These are phyloP conservation scores for Dicorynia guianensis DNA, from an alignment of 306 rosid species.

Conservation along the genomic window DNA sequence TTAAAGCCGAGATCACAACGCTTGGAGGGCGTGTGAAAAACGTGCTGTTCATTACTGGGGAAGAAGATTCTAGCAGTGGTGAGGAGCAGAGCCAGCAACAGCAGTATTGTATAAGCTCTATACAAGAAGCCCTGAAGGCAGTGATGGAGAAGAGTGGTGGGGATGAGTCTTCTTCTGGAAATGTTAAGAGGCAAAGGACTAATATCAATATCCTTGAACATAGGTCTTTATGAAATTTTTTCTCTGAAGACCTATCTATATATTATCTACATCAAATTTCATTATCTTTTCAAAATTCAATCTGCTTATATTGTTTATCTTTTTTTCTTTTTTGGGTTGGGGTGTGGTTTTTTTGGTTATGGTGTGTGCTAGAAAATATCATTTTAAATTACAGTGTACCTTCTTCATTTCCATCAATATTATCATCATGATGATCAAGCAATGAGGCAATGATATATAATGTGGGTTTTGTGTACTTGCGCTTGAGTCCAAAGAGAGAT, in stretches of 20 bases:
- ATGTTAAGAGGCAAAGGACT: conserved; percentile 86
- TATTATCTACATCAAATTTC: not conserved
- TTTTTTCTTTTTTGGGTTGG: not conserved
- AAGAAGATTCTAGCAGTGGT: conserved; percentile 50
- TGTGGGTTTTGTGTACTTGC: conserved; percentile 52
- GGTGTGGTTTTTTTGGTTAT: conserved; percentile 31
- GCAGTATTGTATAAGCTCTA: conserved; percentile 69
- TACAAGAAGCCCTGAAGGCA: conserved; percentile 83
- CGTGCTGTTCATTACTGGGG: conserved; percentile 74
- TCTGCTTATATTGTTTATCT: not conserved
- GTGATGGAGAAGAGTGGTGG: conserved; percentile 79
- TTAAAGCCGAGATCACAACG: conserved; percentile 85
- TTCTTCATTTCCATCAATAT: not conserved
- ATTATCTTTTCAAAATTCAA: not conserved
- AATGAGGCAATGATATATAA: conserved; percentile 52
- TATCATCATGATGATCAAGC: conserved; percentile 31
- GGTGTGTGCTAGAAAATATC: conserved; percentile 42
- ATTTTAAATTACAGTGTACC: not conserved
- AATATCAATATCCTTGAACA: conserved; percentile 66
- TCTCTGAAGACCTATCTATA: not conserved
- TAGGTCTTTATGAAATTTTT: conserved; percentile 51
- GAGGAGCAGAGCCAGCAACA: conserved; percentile 40
- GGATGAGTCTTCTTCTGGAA: conserved; percentile 69
- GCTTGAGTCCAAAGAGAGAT: conserved; percentile 15
- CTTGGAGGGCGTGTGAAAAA: conserved; percentile 83